A percentile compares a stretch with the other conserved stretches of the same genome.
Conservation (phyloP, 345 rosid genomes). For the Populus pruinosa region DNA sequence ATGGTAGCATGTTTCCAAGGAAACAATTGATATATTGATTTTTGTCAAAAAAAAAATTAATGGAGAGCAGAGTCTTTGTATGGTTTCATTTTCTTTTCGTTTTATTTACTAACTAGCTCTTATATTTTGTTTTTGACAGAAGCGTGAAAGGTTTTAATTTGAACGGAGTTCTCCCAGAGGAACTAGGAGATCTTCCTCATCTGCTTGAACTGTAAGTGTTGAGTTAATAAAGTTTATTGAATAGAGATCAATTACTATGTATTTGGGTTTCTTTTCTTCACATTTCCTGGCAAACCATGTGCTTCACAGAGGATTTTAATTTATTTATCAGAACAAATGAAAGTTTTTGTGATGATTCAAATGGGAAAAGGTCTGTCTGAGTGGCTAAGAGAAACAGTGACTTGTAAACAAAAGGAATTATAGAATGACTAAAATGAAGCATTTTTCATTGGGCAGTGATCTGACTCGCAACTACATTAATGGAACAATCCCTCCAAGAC, state of each 20-base stretch:
- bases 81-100: neutral
- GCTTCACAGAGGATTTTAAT: neutral
- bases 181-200: constrained; percentile 54
- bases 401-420: neutral
- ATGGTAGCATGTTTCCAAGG: too few species aligned
- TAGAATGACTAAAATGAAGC: neutral
- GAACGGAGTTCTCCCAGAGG: constrained; percentile 58
- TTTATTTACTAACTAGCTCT: neutral
- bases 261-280: neutral
- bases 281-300: neutral
- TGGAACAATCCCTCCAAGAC: constrained; percentile 60
- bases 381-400: neutral
- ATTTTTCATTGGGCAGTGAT: constrained; percentile 44
- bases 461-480: constrained; percentile 60
- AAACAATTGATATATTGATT: too few species aligned
- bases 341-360: too few species aligned
- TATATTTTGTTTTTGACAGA: constrained; percentile 28
- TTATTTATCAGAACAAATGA: too few species aligned
- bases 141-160: constrained; percentile 47
- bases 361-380: neutral
- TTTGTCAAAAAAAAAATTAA: too few species aligned
- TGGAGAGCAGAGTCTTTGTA: too few species aligned
- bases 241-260: neutral
- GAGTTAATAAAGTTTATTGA: neutral
- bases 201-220: constrained; percentile 51